Base-by-base conservation (phyloP, 2,329 filamentous ascomycete species). In the Lomentospora prolificans region DNA sequence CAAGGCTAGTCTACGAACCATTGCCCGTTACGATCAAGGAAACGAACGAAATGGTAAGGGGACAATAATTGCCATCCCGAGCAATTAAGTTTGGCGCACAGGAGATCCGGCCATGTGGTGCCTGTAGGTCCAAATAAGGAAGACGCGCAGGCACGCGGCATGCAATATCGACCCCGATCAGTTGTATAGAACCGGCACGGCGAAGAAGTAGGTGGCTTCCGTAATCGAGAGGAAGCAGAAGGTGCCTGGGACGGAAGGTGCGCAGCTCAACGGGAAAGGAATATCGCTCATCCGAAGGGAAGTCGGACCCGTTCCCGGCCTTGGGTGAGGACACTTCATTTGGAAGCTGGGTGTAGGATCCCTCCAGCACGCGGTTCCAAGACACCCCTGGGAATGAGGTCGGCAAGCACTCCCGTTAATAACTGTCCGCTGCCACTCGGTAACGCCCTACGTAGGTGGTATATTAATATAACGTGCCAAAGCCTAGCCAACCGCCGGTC, bases 231-330 rank as follows among this genome's bases (percentile, higher is more conserved):
- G 30, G 12, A 33, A 33, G 12, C 12, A 33, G 12, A 12, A 33
- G 30, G 30, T 33, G 30, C 30, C 30, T 33, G 30, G 30, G 30
- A n/a, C n/a, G n/a, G n/a, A n/a, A n/a, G n/a, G n/a, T n/a, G n/a
- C n/a, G 19, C 19, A 12, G n/a, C 24, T 6, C 36, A 17, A 28
- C 17, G 46, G 53, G 39, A n/a, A 48, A 48, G 39, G 53, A 55
- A 17, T 24, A 55, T 33, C 41, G 24, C 53, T 50, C 39, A 48
- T 55, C 53, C 53, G 53, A 50, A 48, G 53, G 53, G n/a, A 55
- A 55, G 27, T 24, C 53, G 53, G 53, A 31, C 53, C 53, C 27
- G 41, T 24, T 55, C 27, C 53, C 53, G 53, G 41, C 17, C 17
- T 14, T 27, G 30, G 27, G 53, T 48, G 41, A 24, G 53, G 27